Base-by-base conservation (phyloP, 345 rosid genomes). In the Punica granatum region DNA sequence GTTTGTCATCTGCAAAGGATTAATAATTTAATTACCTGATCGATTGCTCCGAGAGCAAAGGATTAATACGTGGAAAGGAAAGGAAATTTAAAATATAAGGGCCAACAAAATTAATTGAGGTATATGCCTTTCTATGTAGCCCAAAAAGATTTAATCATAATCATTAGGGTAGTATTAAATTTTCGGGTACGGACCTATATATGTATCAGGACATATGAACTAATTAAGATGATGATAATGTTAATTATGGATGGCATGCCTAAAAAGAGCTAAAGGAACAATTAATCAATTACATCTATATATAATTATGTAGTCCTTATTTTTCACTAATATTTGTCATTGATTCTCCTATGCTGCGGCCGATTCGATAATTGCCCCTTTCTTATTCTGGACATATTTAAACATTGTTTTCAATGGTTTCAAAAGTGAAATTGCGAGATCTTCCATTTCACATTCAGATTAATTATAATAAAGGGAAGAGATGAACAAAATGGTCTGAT, bases 151-250 rank as follows among this genome's bases (percentile, higher is more conserved):
- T 49, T n/a, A n/a, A n/a, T n/a, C n/a, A n/a, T 49, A 49, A 49
- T 49, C 26, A n/a, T 51, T 51, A 30, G 9, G 3, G 1, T 3
- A 51, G 8, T 51, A 51, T 37, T 1, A 37, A 13, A 37, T 37
- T 37, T 37, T 37, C 7, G 42, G 42, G 7, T 37, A 37, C 0
- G 42, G 42, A 13, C 1, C 42, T 13, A n/a, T n/a, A n/a, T 37
- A 37, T 37, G 2, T 37, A 37, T 37, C 42, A 37, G 12, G 42
- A 19, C 54, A 48, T 51, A 51, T 23, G 28, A n/a, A n/a, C n/a
- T n/a, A n/a, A n/a, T n/a, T n/a, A n/a, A 51, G 58, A 51, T 51
- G 58, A 13, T 51, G 58, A 51, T 51, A 51, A 51, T 23, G 58
- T 51, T 51, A 21, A n/a, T n/a, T 51, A 51, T 51, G 28, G 58